Evolutionary conservation across 2,329 filamentous ascomycete species (phyloP).

Genomic region (Talaromyces sp.): DNA sequence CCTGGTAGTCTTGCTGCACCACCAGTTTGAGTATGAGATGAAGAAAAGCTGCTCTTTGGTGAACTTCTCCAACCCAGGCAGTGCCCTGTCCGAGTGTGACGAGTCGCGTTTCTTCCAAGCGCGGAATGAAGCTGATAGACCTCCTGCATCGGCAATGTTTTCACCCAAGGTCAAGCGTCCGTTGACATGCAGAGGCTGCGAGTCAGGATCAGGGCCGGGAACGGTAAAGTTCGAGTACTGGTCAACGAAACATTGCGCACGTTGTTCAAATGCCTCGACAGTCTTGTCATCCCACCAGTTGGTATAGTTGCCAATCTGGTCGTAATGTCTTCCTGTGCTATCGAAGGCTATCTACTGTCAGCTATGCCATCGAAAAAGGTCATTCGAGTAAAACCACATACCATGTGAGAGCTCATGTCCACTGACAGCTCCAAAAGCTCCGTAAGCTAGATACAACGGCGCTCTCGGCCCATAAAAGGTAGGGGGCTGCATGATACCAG

Average conservation of each 20-base stretch:
- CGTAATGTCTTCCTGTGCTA: slow-evolving; percentile 62
- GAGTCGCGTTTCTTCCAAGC: slow-evolving; percentile 63
- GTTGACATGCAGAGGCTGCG: slow-evolving; percentile 60
- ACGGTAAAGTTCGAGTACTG: slow-evolving; percentile 65
- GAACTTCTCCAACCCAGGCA: slow-evolving; percentile 63
- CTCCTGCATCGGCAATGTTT: slow-evolving; percentile 71
- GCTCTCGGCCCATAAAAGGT: slow-evolving; percentile 60
- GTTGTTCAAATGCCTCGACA: slow-evolving; percentile 57
- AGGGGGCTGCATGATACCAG: slow-evolving; percentile 68
- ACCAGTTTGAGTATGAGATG: slow-evolving; percentile 62
- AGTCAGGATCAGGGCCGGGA: slow-evolving; percentile 50
- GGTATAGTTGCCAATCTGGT: slow-evolving; percentile 63
- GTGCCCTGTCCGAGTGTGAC: slow-evolving; percentile 51
- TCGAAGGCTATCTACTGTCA: slow-evolving; percentile 57
- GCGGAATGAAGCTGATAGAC: slow-evolving; percentile 60
- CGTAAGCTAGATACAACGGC: slow-evolving; percentile 66
- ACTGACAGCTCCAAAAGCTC: slow-evolving; percentile 65
- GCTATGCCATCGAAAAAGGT: neutral
- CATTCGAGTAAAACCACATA: slow-evolving; percentile 24
- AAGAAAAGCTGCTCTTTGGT: slow-evolving; percentile 70
- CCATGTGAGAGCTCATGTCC: slow-evolving; percentile 68
- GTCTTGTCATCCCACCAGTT: slow-evolving; percentile 67
- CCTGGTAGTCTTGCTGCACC: slow-evolving; percentile 64
- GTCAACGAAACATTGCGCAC: slow-evolving; percentile 65
- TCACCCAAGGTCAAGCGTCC: slow-evolving; percentile 65